Base-by-base conservation (phyloP, 441 rosid species). In the Corymbia calophylla region DNA sequence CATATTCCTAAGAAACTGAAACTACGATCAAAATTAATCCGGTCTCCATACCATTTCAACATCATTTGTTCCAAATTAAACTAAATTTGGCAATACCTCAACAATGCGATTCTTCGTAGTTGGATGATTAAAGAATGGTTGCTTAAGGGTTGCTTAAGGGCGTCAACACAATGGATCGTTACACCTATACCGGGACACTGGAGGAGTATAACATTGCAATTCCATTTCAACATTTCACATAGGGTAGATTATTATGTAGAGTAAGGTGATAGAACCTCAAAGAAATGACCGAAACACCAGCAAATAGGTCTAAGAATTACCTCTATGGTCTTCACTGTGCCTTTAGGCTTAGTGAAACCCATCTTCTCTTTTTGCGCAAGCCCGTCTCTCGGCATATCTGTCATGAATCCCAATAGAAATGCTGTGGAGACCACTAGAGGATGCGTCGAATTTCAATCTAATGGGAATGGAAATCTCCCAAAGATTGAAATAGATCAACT, bases 301-400 rank as follows among this genome's bases (percentile, higher is more conserved):
- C 12, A 17, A 2, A 66, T 1, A 66, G 11, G 1, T 66, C 1
- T 66, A 66, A 31, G 23, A 66, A 66, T 66, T 39, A 68, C 23
- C 77, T 68, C 1, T 68, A 8, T 32, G 80, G 80, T 68, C 32
- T 68, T 68, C 80, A 68, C 6, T 1, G 23, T 32, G 44, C 80
- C 44, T 68, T 68, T 68, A 0, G 80, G 23, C 44, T 68, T 68
- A 18, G 47, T 7, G 0, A 66, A 66, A 32, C 44, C 23, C 23
- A 0, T 66, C 39, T 66, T 4, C 73, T 64, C 3, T 66, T 4
- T 6, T 1, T 31, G 44, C 0, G 14, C 80, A 68, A 32, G 80
- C 77, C 6, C 6, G 5, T 66, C 0, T 66, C 23, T 66, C 6
- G 44, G 44, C 39, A 8, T 31, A 31, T 31, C 77, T 5, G 0